These are phyloP conservation scores for Colletotrichum sp. DNA, from an alignment of 2,329 filamentous ascomycete species.

Conservation along the genomic window DNA sequence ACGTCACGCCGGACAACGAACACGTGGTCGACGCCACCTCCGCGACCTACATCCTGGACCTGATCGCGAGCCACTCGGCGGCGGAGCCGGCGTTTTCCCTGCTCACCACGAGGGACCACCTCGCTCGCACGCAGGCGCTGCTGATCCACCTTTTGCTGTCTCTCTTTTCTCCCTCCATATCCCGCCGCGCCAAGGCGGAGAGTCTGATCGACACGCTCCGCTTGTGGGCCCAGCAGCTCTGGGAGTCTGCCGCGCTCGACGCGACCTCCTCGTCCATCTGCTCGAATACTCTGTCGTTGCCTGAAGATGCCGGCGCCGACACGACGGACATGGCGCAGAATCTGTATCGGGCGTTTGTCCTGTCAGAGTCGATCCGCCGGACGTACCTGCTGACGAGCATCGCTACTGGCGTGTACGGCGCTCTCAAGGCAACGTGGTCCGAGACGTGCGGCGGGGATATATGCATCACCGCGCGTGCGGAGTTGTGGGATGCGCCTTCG, in stretches of 20 bases:
- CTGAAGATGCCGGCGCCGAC: background rate
- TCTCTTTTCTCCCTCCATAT: background rate
- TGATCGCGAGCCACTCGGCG: background rate
- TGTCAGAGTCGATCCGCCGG: constrained; percentile 16
- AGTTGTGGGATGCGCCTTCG: constrained; percentile 8
- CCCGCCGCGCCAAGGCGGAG: constrained; percentile 11
- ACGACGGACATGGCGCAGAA: background rate
- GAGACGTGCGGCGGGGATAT: constrained; percentile 4
- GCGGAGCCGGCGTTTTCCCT: background rate
- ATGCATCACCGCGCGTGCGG: background rate
- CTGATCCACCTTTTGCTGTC: constrained; percentile 14
- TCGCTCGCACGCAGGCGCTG: constrained; percentile 15
- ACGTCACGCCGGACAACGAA: background rate
- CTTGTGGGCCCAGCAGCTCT: constrained; percentile 1
- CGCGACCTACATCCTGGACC: background rate
- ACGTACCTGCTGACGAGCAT: constrained; percentile 11
- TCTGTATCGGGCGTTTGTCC: constrained; percentile 6
- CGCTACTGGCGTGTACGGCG: constrained; percentile 7
- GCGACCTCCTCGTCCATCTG: background rate
- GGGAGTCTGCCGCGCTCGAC: background rate
- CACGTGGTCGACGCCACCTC: background rate
- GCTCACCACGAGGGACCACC: constrained; percentile 5
- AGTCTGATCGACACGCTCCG: background rate
- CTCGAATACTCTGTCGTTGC: background rate
- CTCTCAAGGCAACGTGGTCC: background rate